Base-by-base conservation (phyloP, 1,139 yeast species). In the Debaryomyces psychrophilus region DNA sequence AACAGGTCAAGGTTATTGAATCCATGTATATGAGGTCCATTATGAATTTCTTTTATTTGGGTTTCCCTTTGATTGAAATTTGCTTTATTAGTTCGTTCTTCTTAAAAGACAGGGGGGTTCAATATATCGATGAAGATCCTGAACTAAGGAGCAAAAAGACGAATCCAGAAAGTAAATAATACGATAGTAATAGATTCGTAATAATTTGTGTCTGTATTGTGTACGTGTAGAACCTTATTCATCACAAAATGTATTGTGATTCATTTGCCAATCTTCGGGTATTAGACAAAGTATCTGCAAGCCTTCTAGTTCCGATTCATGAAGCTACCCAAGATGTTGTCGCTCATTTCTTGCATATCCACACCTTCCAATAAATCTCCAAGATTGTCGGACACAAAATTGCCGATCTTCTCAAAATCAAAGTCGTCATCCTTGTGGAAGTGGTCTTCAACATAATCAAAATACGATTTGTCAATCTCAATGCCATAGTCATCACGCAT, bases 21-120 rank as follows among this genome's bases (percentile, higher is more conserved):
- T 31, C 54, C 11, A 64, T 73, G 62, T 72, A 75, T 45, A 64
- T 69, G 62, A 57, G 57, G 17, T 63, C 79, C 1, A 56, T 77
- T 15, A 64, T 62, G 31, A 66, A 68, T 40, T 70, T 71, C 45
- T 77, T 72, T 50, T 71, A 71, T 45, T 60, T 76, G 55, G 58
- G 66, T 31, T 62, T 77, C 37, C 81, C 82, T 2, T 60, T 76
- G 44, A 60, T 76, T 46, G 79, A 62, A 1, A 38, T 71, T 8
- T 74, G 81, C 49, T 61, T 74, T 11, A 18, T 72, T 2, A 54
- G 65, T 34, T 59, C 71, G 4, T 56, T 73, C 15, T 62, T 74
- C 37, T 62, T 76, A 12, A 65, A 60, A 44, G 82, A 77, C 50
- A 55, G 62, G 22, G 82, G 82, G 0, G 62, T 77, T 37, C 68